Conservation (phyloP, 1,284 basidiomycete species). For the Heterobasidion occidentale region DNA sequence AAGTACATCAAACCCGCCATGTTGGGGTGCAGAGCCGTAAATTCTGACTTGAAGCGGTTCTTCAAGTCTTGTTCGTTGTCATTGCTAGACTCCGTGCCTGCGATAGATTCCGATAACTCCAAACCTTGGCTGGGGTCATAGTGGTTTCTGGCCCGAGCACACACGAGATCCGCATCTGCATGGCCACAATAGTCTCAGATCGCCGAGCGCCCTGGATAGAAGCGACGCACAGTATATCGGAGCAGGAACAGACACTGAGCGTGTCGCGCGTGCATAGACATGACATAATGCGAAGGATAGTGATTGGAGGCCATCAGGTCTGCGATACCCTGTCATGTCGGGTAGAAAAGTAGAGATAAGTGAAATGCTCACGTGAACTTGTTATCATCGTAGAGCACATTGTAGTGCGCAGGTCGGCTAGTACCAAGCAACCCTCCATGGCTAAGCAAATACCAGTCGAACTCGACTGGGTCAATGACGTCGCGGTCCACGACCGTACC, state of each 20-base stretch:
- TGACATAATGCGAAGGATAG: conserved; percentile 74
- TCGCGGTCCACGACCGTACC: conserved; percentile 73
- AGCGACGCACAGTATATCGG: conserved; percentile 68
- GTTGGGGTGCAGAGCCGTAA: conserved; percentile 45
- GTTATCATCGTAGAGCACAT: conserved; percentile 53
- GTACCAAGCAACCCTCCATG: conserved; percentile 61
- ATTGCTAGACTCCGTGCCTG: conserved; percentile 37
- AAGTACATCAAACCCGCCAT: conserved; percentile 63
- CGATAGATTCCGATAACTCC: conserved; percentile 49
- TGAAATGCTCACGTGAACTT: conserved; percentile 33
- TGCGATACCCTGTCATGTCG: conserved; percentile 18
- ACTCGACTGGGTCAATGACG: conserved; percentile 65
- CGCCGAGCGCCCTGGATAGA: neutral
- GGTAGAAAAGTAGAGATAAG: neutral
- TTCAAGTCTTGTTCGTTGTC: conserved; percentile 34
- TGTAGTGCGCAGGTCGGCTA: conserved; percentile 56
- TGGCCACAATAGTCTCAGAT: conserved; percentile 1
- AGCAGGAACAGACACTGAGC: conserved; percentile 78
- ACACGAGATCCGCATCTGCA: conserved; percentile 79
- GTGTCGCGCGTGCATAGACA: conserved; percentile 74
- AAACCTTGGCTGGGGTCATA: conserved; percentile 52
- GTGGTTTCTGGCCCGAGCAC: conserved; percentile 71
- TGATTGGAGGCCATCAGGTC: conserved; percentile 59
- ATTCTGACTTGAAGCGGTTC: conserved; percentile 43
- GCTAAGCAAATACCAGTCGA: conserved; percentile 75